phyloP scores from a whole-genome alignment of 345 rosid genomes.

The Firmiana major region DNA sequence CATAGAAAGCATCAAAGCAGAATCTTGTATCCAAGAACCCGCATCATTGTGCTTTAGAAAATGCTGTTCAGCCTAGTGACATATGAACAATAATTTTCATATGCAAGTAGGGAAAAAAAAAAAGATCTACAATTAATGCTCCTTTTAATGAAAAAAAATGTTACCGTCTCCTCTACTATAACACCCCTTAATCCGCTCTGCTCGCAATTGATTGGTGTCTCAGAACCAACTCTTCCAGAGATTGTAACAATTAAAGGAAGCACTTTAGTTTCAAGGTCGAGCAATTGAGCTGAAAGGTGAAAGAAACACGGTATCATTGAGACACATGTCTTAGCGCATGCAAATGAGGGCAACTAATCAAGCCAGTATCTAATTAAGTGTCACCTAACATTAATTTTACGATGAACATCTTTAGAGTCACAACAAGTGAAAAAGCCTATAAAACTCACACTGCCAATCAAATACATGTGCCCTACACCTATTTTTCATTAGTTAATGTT shows the following conservation, averaged over 20 bases:
- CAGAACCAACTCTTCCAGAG: constrained; percentile 81
- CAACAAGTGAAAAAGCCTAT: neutral
- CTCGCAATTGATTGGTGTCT: constrained; percentile 74
- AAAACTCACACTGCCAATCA: neutral
- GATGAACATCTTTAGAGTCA: neutral
- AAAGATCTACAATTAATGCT: neutral
- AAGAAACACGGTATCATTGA: constrained; percentile 13
- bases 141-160: neutral
- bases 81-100: constrained; percentile 13
- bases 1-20: constrained; percentile 89
- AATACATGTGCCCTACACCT: neutral
- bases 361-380: neutral
- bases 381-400: neutral
- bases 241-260: constrained; percentile 70
- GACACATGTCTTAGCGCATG: neutral
- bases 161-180: constrained; percentile 78
- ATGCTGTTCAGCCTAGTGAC: constrained; percentile 82
- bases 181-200: constrained; percentile 81
- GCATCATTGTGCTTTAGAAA: constrained; percentile 93
- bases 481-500: neutral
- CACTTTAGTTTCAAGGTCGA: constrained; percentile 69
- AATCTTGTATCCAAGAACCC: constrained; percentile 99
- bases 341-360: constrained; percentile 5
- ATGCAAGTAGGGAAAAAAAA: neutral
- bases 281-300: constrained; percentile 57